Evolutionary conservation across 306 rosid genomes (phyloP).

Genomic region (Erythrophleum fordii): DNA sequence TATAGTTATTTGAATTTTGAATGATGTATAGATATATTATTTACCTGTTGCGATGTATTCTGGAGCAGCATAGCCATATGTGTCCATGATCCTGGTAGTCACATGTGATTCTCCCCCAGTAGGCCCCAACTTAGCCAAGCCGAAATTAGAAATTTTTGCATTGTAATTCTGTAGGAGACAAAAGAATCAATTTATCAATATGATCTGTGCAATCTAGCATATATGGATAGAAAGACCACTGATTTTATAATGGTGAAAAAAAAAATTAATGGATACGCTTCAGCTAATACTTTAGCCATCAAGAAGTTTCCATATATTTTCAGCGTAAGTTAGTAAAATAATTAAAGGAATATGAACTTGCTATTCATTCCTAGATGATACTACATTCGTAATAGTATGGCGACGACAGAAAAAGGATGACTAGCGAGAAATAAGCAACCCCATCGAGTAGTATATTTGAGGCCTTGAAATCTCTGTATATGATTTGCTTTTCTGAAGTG

Average conservation of each 20-base stretch:
- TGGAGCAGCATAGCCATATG: slow-evolving; percentile 90
- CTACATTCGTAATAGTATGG: not conserved
- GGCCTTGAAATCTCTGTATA: slow-evolving; percentile 91
- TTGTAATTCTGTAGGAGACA: slow-evolving; percentile 57
- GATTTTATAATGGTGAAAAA: not conserved
- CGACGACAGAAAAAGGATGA: not conserved
- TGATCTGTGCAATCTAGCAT: not conserved
- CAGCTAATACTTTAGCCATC: not conserved
- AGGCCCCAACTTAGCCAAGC: slow-evolving; percentile 86
- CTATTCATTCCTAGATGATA: not conserved
- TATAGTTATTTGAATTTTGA: not conserved
- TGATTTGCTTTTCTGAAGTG: slow-evolving; percentile 66
- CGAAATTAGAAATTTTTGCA: slow-evolving; percentile 88
- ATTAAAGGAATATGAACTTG: not conserved
- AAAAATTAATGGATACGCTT: not conserved
- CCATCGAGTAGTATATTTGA: slow-evolving; percentile 84
- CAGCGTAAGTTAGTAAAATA: not conserved
- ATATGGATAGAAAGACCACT: not conserved
- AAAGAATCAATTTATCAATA: not conserved
- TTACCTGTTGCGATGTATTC: slow-evolving; percentile 90
- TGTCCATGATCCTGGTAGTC: slow-evolving; percentile 82
- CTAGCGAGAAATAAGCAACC: slow-evolving; percentile 50
- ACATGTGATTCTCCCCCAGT: slow-evolving; percentile 77
- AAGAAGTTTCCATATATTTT: not conserved
- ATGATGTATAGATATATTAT: not conserved